Evolutionary conservation across 2,329 filamentous ascomycete species (phyloP).

Genomic region (Sporothrix brunneoviolacea): DNA sequence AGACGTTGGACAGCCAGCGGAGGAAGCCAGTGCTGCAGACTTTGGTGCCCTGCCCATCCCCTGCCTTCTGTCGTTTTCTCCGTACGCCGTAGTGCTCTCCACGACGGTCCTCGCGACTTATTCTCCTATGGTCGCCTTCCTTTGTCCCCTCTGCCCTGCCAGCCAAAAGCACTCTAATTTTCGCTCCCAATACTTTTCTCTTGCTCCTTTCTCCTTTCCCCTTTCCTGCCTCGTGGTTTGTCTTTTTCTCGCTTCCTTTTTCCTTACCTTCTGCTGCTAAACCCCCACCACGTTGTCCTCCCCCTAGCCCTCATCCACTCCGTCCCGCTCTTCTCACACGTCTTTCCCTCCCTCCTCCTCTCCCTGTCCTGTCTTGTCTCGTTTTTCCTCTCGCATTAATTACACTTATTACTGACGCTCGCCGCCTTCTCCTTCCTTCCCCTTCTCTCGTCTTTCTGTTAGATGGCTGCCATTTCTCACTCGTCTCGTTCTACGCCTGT

Average conservation of each 20-base stretch:
- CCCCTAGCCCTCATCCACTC: conserved; percentile 1
- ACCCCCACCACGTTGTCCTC: conserved; percentile 7
- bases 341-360: conserved; percentile 1
- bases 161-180: not conserved
- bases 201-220: not conserved
- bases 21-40: not conserved
- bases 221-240: not conserved
- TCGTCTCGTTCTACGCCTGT: conserved; percentile 24
- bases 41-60: not conserved
- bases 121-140: not conserved
- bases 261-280: not conserved
- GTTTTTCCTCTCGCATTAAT: not conserved
- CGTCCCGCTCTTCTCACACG: conserved; percentile 5
- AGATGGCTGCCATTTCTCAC: conserved; percentile 38
- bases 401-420: conserved; percentile 10
- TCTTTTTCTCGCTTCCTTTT: not conserved
- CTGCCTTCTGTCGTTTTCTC: not conserved
- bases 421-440: conserved; percentile 6
- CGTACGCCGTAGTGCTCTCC: not conserved
- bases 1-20: not conserved
- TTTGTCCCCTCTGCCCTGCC: not conserved
- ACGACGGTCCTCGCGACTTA: not conserved
- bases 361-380: conserved; percentile 8
- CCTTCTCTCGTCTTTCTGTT: conserved; percentile 19
- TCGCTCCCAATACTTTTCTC: conserved; percentile 2